Base-by-base conservation (phyloP, 345 rosid species). In the Arabis alpina region DNA sequence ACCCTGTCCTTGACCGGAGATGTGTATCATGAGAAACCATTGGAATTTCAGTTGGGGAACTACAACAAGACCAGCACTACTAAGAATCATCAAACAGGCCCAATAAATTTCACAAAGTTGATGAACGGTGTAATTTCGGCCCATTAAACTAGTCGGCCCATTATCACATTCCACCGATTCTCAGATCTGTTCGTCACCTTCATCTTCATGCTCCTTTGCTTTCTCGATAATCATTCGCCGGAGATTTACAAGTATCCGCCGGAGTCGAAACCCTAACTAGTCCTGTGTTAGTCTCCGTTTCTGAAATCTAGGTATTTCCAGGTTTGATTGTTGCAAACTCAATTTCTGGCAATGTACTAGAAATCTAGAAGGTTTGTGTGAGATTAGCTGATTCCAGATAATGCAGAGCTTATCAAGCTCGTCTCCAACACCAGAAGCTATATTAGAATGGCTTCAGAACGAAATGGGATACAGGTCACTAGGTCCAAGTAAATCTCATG, bases 391-490 rank as follows among this genome's bases (percentile, higher is more conserved):
- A 64, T 75, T 15, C 67, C 67, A 64, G 16, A 13, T 61, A 69
- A 60, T 82, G 86, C 79, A 72, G 86, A 77, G 75, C 76, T 77
- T 55, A 40, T 24, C 77, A 72, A 77, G 76, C 79, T 72, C 70
- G 11, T 47, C 71, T 61, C 87, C 81, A 42, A 90, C 85, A 62
- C 87, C 96, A 9, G 92, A 89, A 64, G 96, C 87, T 16, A 89
- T 89, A 28, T 54, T 86, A 40, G 92, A 87, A 67, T 92, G 94
- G 98, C 81, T 89, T 41, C 88, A 86, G 48, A 92, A 86, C 80
- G 98, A 92, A 72, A 89, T 92, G 96, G 87, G 89, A 15, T 86
- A 92, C 77, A 71, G 90, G 63, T 85, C 95, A 4, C 67, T 85
- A 61, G 92, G 92, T 4, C 86, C 86, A 7, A 71, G 82, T 74